Percentiles rank a stretch among this genome's conserved stretches.
Evolutionary conservation across 768 basidiomycete genomes (phyloP).

Genomic region (Phylloporus arenicola): DNA sequence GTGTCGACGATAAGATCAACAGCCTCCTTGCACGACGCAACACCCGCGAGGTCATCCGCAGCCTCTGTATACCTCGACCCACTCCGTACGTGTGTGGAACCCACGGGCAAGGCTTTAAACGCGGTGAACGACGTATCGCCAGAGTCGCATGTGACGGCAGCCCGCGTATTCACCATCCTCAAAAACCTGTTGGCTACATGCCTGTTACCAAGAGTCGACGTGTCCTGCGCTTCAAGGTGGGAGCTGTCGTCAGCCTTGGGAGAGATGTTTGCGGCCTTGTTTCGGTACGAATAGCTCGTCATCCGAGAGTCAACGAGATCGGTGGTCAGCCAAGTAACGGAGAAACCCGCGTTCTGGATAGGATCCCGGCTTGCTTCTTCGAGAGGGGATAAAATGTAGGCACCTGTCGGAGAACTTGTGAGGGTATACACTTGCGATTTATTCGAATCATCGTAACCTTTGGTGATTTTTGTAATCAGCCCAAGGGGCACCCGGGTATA

Average conservation of each 20-base stretch:
- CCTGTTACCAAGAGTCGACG: slow-evolving; percentile 1
- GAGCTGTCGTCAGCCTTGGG: neutral
- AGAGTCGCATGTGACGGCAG: slow-evolving; percentile 31
- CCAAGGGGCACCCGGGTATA: slow-evolving; percentile 87
- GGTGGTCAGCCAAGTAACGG: slow-evolving; percentile 69
- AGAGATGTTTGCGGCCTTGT: slow-evolving; percentile 41
- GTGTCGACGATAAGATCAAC: slow-evolving; percentile 70
- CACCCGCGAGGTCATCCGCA: slow-evolving; percentile 56
- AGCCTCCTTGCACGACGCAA: slow-evolving; percentile 69
- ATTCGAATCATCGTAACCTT: slow-evolving; percentile 45
- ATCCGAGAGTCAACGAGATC: slow-evolving; percentile 65
- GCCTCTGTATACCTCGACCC: slow-evolving; percentile 47
- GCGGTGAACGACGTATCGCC: slow-evolving; percentile 54
- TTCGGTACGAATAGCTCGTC: slow-evolving; percentile 82
- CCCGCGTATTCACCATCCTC: slow-evolving; percentile 22
- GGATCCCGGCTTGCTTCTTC: slow-evolving; percentile 90
- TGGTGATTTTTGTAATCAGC: slow-evolving; percentile 69
- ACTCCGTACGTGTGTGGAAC: slow-evolving; percentile 46
- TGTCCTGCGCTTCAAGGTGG: neutral
- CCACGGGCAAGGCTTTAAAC: slow-evolving; percentile 76
- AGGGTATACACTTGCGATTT: neutral
- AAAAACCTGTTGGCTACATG: slow-evolving; percentile 18
- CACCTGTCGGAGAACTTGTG: slow-evolving; percentile 45
- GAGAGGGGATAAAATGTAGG: slow-evolving; percentile 90
- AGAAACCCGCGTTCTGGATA: slow-evolving; percentile 83